Evolutionary conservation across 306 rosid species (phyloP).

Genomic region (Glycine soja): DNA sequence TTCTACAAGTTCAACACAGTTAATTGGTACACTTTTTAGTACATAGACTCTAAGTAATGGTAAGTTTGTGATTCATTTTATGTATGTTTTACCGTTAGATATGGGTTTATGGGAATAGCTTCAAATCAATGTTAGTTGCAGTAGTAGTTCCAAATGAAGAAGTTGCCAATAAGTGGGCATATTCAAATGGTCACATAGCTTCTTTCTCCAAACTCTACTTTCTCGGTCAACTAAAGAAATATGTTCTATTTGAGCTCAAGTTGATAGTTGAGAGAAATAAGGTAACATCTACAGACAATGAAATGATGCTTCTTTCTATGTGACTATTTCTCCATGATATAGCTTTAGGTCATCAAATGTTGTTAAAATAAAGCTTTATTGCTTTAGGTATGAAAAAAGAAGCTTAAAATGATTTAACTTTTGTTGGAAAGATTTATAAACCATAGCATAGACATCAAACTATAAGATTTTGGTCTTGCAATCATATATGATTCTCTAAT

Average conservation of each 20-base stretch:
- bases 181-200: slow-evolving; percentile 67
- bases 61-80: neutral
- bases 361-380: neutral
- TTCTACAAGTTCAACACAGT: neutral
- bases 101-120: slow-evolving; percentile 90
- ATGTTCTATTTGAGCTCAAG: slow-evolving; percentile 73
- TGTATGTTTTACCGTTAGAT: slow-evolving; percentile 52
- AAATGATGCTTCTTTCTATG: neutral
- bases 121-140: slow-evolving; percentile 79
- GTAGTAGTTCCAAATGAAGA: slow-evolving; percentile 81
- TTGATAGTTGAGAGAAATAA: slow-evolving; percentile 75
- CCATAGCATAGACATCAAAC: neutral
- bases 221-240: slow-evolving; percentile 71
- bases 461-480: neutral
- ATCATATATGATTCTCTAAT: slow-evolving; percentile 11
- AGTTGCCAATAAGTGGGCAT: slow-evolving; percentile 75
- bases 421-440: slow-evolving; percentile 3
- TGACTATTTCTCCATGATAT: neutral
- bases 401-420: neutral
- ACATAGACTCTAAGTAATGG: neutral
- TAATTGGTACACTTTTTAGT: neutral
- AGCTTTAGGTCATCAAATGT: neutral
- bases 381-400: too few species aligned
- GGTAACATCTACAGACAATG: slow-evolving; percentile 50
- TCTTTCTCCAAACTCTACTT: slow-evolving; percentile 68